Conservation (phyloP, 192 early-diverging fungal genomes). For the Coemansia sp. region DNA sequence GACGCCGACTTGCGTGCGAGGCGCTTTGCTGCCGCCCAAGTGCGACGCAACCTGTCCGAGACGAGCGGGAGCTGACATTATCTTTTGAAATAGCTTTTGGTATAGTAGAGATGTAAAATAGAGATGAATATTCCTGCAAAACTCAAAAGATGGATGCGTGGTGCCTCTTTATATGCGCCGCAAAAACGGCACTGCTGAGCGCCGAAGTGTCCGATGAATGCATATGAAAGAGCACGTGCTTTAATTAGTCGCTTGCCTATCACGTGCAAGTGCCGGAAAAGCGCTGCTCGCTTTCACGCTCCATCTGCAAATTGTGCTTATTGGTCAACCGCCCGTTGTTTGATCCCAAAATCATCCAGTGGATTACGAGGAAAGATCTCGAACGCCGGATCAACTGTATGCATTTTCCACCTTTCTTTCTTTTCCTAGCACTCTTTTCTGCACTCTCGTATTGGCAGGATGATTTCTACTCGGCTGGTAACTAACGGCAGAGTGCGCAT, state of each 20-base stretch:
- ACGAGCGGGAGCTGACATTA: constrained; percentile 31
- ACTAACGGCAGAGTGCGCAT: constrained; percentile 5
- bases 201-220: neutral
- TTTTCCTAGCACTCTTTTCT: neutral
- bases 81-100: neutral
- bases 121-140: neutral
- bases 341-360: neutral
- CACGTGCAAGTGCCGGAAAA: constrained; percentile 7
- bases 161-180: constrained; percentile 11
- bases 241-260: constrained; percentile 7
- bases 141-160: neutral
- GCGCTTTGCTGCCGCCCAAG: constrained; percentile 40
- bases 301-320: neutral
- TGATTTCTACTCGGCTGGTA: constrained; percentile 15
- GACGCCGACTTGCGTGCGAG: constrained; percentile 61
- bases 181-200: neutral
- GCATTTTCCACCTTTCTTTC: neutral
- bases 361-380: neutral
- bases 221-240: constrained; percentile 8
- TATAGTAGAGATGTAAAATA: constrained; percentile 1
- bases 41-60: constrained; percentile 54
- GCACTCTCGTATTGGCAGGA: neutral
- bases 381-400: neutral
- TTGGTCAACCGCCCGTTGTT: too few relatives aligned
- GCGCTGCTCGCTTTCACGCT: neutral